Evolutionary conservation across 78 protist genomes (phyloP).

Genomic region (Salpingoeca rosetta): DNA sequence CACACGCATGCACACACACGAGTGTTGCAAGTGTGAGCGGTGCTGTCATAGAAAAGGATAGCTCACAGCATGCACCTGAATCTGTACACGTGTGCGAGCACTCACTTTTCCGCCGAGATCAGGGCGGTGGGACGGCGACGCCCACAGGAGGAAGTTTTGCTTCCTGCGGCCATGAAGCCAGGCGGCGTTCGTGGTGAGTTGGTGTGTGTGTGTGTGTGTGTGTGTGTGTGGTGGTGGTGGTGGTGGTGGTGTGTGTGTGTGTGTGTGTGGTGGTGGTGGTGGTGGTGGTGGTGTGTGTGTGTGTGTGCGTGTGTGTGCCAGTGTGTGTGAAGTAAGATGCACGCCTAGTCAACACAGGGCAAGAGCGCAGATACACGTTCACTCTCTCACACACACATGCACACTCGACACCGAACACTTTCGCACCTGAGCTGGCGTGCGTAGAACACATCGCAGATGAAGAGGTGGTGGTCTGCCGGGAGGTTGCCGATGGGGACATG

Average conservation of each 20-base stretch:
- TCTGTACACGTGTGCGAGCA: slow-evolving; percentile 18
- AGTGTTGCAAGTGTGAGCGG: background rate
- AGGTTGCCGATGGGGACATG: slow-evolving; percentile 72
- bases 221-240: too few species aligned
- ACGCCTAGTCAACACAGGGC: background rate
- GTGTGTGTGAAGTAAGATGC: background rate
- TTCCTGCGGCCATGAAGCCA: too few species aligned
- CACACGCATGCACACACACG: background rate
- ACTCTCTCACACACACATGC: background rate
- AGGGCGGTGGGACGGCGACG: slow-evolving; percentile 42
- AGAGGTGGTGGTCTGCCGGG: slow-evolving; percentile 30
- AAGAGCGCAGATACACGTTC: background rate
- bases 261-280: too few species aligned
- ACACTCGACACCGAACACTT: too few species aligned
- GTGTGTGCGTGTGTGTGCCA: too few species aligned
- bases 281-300: too few species aligned
- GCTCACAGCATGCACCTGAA: too few species aligned
- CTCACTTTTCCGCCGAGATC: slow-evolving; percentile 70
- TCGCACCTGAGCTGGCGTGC: slow-evolving; percentile 29
- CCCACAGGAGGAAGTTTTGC: slow-evolving; percentile 55
- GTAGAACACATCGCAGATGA: slow-evolving; percentile 35
- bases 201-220: too few species aligned
- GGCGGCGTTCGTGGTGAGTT: background rate
- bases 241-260: too few species aligned
- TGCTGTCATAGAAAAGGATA: too few species aligned